A percentile compares a stretch with the other conserved stretches of the same genome.
These are phyloP conservation scores for Russula earlei DNA, from an alignment of 768 basidiomycete species.

Conservation along the genomic window DNA sequence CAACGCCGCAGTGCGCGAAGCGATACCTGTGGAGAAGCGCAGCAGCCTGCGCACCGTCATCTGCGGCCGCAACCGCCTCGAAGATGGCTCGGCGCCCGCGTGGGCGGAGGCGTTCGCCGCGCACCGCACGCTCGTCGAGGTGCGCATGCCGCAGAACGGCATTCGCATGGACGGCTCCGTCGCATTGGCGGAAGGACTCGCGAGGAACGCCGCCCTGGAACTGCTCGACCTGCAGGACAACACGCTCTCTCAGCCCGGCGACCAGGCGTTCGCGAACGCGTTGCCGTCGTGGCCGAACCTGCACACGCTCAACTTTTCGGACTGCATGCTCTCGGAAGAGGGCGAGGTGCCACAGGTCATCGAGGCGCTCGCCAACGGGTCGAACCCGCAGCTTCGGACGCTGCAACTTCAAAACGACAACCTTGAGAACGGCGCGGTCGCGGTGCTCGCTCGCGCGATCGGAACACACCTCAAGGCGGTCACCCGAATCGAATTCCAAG, in stretches of 20 bases:
- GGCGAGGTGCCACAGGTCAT: conserved; percentile 68
- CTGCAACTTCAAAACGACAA: conserved; percentile 91
- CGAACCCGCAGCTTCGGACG: conserved; percentile 62
- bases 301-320: conserved; percentile 78
- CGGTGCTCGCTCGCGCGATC: conserved; percentile 59
- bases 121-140: conserved; percentile 72
- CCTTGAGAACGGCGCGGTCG: conserved; percentile 59
- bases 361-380: conserved; percentile 52
- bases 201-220: conserved; percentile 54
- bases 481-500: conserved; percentile 73
- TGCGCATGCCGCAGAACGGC: conserved; percentile 96
- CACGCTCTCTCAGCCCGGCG: conserved; percentile 54
- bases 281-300: conserved; percentile 64
- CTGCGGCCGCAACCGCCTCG: conserved; percentile 93
- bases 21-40: conserved; percentile 44
- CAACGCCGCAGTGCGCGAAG: conserved; percentile 55
- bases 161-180: conserved; percentile 89
- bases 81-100: conserved; percentile 72
- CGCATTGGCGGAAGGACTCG: conserved; percentile 65
- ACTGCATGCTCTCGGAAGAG: conserved; percentile 78
- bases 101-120: conserved; percentile 88
- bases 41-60: conserved; percentile 74
- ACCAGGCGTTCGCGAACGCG: conserved; percentile 50
- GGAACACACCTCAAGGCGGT: conserved; percentile 47
- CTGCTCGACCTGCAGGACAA: conserved; percentile 91